These are phyloP conservation scores for Fomitopsis serialis DNA, from an alignment of 768 basidiomycete genomes.

Conservation along the genomic window DNA sequence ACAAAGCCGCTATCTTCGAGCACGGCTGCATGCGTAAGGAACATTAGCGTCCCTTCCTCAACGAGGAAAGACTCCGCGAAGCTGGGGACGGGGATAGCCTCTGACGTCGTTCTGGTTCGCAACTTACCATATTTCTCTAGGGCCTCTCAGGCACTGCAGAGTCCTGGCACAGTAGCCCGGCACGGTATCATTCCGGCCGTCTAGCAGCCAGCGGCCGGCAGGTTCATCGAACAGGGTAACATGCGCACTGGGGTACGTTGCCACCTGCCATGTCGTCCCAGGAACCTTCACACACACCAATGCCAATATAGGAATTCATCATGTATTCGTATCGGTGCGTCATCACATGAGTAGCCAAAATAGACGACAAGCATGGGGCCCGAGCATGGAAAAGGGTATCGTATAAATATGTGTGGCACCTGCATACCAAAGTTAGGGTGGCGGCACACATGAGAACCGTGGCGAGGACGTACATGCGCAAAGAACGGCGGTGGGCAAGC, in stretches of 20 bases:
- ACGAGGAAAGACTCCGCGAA: background rate
- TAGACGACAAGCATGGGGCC: constrained; percentile 1
- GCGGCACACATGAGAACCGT: background rate
- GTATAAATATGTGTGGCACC: background rate
- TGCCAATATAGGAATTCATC: background rate
- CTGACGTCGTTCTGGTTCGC: background rate
- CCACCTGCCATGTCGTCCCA: background rate
- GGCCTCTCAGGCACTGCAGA: background rate
- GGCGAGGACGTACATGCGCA: background rate
- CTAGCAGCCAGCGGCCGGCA: background rate
- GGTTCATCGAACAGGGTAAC: background rate
- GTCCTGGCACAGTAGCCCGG: too few species aligned
- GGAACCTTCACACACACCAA: background rate
- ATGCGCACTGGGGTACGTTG: background rate
- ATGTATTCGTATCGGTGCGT: constrained; percentile 5
- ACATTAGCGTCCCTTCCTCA: background rate
- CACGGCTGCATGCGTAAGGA: background rate
- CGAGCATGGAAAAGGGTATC: constrained; percentile 1
- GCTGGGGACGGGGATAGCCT: background rate
- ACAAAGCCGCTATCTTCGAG: constrained; percentile 12
- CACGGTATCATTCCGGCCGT: too few species aligned
- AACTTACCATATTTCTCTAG: background rate
- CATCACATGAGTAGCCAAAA: constrained; percentile 2
- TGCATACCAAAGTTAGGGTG: background rate
- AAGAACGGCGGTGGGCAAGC: background rate